Evolutionary conservation across 139 green algal genomes (phyloP).

Genomic region (Volvox africanus): DNA sequence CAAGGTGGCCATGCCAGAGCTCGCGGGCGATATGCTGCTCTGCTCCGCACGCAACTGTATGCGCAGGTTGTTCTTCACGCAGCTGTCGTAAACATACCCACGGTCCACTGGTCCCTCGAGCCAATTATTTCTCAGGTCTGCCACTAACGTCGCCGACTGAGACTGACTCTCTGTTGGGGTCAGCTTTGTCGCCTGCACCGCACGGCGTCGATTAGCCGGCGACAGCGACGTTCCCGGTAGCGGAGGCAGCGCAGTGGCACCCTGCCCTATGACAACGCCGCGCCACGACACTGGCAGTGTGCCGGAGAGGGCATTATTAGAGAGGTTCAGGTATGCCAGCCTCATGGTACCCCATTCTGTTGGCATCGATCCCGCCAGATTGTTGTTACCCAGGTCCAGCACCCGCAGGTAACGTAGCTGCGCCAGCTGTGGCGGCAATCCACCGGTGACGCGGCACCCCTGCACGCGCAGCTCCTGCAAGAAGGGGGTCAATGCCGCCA

Average conservation of each 20-base stretch:
- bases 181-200: neutral
- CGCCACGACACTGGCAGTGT: constrained; percentile 36
- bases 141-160: neutral
- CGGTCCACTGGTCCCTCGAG: constrained; percentile 9
- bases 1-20: neutral
- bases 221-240: neutral
- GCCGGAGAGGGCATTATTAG: constrained; percentile 34
- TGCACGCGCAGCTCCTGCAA: constrained; percentile 50
- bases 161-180: neutral
- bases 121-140: constrained; percentile 27
- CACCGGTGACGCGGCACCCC: neutral
- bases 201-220: neutral
- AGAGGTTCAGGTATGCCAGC: constrained; percentile 56
- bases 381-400: constrained; percentile 45
- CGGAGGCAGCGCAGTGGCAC: neutral
- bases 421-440: neutral
- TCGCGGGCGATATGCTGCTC: neutral
- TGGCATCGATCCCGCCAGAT: neutral
- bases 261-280: neutral
- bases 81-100: constrained; percentile 9
- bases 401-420: constrained; percentile 36
- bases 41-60: constrained; percentile 22
- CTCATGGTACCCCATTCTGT: neutral
- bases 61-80: neutral
- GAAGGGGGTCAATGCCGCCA: constrained; percentile 29